Base-by-base conservation (phyloP, 108 stramenopile species). In the Nitzschia sp. region DNA sequence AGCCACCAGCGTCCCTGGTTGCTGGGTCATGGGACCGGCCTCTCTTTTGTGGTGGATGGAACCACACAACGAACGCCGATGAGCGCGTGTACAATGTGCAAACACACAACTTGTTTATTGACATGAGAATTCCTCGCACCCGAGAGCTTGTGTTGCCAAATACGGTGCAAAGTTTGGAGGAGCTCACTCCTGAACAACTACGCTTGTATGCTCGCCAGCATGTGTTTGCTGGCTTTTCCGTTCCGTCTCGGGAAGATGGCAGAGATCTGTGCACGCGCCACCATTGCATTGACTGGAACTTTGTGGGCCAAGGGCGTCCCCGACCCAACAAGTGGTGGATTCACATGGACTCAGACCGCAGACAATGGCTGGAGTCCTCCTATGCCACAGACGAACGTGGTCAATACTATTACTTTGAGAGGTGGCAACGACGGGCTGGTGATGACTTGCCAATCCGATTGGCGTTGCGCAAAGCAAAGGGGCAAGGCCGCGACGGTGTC, bases 231-330 rank as follows among this genome's bases (percentile, higher is more conserved):
- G 95, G 95, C 15, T 86, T 83, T 59, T 86, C 93, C 0, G 44
- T 53, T 39, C n/a, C 34, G 10, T 37, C 40, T 25, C 53, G 55
- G 22, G 70, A 73, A 62, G 63, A 76, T 17, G 61, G 66, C 2
- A 26, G 48, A 63, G 53, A 59, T 29, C 41, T 84, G 37, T 85
- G 84, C 22, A 94, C 92, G 10, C 76, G 94, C 37, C 91, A 95
- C 52, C 94, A 95, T 78, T 85, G 82, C 62, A 83, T 95, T 29
- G 94, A 95, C 67, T 95, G 94, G 94, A 95, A 95, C 74, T 92
- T 82, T 65, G 81, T 91, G 14, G 78, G 82, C 40, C 71, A 59
- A 15, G 67, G 81, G 24, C 82, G 92, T 67, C 80, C 84, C 24
- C 72, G 89, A 26, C 94, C 94, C 15, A 95, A 95, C 73, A 93